These are phyloP conservation scores for Eucalyptus brandiana DNA, from an alignment of 345 rosid species.

Conservation along the genomic window DNA sequence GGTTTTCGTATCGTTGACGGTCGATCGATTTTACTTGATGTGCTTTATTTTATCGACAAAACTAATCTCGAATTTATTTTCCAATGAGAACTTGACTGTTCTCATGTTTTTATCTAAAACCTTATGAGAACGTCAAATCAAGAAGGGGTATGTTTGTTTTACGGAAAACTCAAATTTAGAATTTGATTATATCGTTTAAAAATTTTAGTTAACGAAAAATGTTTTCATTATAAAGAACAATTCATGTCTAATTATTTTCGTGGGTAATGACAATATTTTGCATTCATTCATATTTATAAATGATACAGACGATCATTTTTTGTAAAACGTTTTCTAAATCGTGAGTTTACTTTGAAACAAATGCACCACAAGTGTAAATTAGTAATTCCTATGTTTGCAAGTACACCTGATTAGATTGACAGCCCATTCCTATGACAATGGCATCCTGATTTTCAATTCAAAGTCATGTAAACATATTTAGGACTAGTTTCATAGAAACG, in stretches of 20 bases:
- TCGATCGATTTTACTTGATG: not conserved
- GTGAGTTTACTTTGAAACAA: fast-evolving
- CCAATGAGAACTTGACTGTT: not conserved
- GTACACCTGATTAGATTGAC: not conserved
- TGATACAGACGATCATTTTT: fast-evolving
- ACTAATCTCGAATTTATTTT: not conserved
- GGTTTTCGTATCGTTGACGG: fast-evolving
- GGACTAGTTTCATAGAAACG: not conserved
- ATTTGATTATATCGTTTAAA: too few species aligned
- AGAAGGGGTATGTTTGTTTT: not conserved
- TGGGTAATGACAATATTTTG: too few species aligned
- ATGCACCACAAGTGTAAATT: not conserved
- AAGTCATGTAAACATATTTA: not conserved
- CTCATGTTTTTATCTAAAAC: not conserved
- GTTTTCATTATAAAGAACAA: too few species aligned
- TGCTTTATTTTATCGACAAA: not conserved
- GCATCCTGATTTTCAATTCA: not conserved
- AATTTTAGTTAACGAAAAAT: too few species aligned
- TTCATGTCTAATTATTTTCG: fast-evolving
- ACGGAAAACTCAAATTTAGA: too few species aligned
- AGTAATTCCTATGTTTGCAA: not conserved
- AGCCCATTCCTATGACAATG: fast-evolving
- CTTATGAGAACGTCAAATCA: not conserved
- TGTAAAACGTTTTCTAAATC: fast-evolving
- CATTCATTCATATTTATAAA: fast-evolving